Evolutionary conservation across 768 basidiomycete genomes (phyloP), one percentile per base, ranked within the genome.

Genomic region (Boletus rubescentipes): DNA sequence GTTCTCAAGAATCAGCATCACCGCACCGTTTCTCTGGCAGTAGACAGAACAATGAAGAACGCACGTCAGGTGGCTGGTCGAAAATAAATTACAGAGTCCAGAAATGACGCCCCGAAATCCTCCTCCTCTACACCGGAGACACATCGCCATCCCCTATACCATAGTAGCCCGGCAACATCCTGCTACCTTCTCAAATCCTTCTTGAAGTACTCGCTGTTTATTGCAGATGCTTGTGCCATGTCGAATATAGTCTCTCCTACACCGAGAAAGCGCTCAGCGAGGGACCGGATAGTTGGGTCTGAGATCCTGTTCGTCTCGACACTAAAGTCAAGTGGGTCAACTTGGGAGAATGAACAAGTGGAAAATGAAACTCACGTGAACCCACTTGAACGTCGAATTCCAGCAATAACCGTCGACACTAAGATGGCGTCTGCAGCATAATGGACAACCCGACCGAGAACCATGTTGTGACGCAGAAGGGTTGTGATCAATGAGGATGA

Each of bases 201-300:
- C 76, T 81, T 87, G 77, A 90, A 98, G 66, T 90, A 97, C 9
- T 76, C 61, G 67, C 87, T 94, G 68, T 89, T 93, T 57, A 97
- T 90, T n/a, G 85, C 91, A 3, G 86, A 84, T 11, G 84, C 86
- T 63, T 93, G 87, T 34, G 88, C 75, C 70, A 93, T 80, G 66
- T 92, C 90, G 73, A 96, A 98, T 32, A 96, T 71, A 5, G 87
- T 84, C 72, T 98, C 96, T 47, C 96, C 96, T 23, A 93, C 76
- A 34, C 86, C 83, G 46, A 98, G 78, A 67, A 93, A 94, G 53
- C 79, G 82, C 62, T 97, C 90, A 3, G 91, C 85, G 10, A 91
- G 72, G 16, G 84, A 81, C 46, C 89, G 87, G 14, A 86, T 57
- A 9, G 89, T 93, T 2, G 87, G 79, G 64, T 98, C 93, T 36